Percentiles rank a stretch among this genome's conserved stretches.
These are phyloP conservation scores for Botrytis galanthina DNA, from an alignment of 2,329 filamentous ascomycete genomes.

Conservation along the genomic window DNA sequence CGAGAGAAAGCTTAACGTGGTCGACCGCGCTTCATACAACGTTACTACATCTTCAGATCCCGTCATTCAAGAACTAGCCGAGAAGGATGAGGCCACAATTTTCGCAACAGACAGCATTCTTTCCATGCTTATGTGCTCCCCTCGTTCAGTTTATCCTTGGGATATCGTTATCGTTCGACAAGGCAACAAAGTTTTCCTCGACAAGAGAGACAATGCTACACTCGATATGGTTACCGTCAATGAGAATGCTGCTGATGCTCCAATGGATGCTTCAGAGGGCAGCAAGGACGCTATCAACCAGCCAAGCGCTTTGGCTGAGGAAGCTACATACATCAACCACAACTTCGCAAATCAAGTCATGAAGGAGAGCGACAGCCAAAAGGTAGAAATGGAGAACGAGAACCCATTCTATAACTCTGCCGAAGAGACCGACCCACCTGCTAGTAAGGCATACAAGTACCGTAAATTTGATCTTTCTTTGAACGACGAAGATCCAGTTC, in stretches of 20 bases:
- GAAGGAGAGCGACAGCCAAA: constrained; percentile 71
- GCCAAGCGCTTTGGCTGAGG: constrained; percentile 86
- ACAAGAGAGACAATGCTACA: constrained; percentile 94
- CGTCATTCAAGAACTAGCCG: constrained; percentile 92
- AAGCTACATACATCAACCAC: constrained; percentile 99
- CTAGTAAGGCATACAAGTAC: constrained; percentile 98
- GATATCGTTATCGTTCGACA: constrained; percentile 92
- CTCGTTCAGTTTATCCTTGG: constrained; percentile 96
- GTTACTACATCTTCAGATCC: constrained; percentile 96
- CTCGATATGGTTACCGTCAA: constrained; percentile 99
- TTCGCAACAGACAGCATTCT: constrained; percentile 97
- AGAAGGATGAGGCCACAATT: constrained; percentile 93
- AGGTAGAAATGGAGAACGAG: constrained; percentile 79
- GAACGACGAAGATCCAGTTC: constrained; percentile 84
- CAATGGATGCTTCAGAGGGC: constrained; percentile 84
- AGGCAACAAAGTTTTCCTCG: constrained; percentile 95
- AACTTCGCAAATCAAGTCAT: constrained; percentile 98
- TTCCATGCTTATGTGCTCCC: constrained; percentile 98
- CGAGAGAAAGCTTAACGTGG: constrained; percentile 80
- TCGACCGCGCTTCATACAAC: constrained; percentile 96
- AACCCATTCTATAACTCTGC: constrained; percentile 97
- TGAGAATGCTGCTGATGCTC: constrained; percentile 95
- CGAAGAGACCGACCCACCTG: constrained; percentile 89
- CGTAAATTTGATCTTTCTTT: constrained; percentile 93
- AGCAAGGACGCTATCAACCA: constrained; percentile 95